Evolutionary conservation across 768 basidiomycete genomes (phyloP), one percentile per base, ranked within the genome.

Genomic region (Rhizopogon vulgaris): DNA sequence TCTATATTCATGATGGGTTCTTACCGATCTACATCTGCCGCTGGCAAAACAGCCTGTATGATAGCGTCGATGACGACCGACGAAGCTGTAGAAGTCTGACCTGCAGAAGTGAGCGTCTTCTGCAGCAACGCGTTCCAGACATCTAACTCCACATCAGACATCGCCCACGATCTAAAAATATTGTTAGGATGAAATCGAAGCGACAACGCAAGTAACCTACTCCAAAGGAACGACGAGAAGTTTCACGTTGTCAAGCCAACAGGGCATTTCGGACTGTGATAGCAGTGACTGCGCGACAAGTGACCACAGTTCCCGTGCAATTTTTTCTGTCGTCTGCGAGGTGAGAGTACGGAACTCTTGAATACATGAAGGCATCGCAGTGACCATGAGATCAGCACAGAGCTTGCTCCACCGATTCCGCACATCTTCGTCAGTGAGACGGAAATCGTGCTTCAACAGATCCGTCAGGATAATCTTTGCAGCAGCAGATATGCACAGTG

Each of bases 151-250:
- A 56, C 45, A 6, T 69, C 60, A 0, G 70, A 74, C 63, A 82
- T 65, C 7, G 55, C 56, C 78, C 82, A 80, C 10, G 58, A 55
- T 41, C 82, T 84, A 42, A 10, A 17, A 49, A 56, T 47, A 42
- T 58, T 49, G 38, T 42, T 51, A 42, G 51, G 36, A 36, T 34
- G 37, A 38, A 24, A 27, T 30, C 38, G 39, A 8, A n/a, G 41
- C 48, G 18, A 34, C 28, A 18, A 42, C 38, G 14, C 24, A 18
- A 41, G 1, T 3, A 47, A 57, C 67, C 53, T 47, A 83, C 83
- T 73, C 66, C 42, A 80, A 60, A 1, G 83, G 78, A 47, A 78
- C 67, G 0, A 64, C 60, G 17, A 85, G 69, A 51, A 83, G 71
- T 18, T 68, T 64, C 1, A 76, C 58, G 0, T 78, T 52, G 43